Evolutionary conservation across 768 basidiomycete species (phyloP), one percentile per base, ranked within the genome.

Genomic region (Rhodosporidiobolus odoratus): DNA sequence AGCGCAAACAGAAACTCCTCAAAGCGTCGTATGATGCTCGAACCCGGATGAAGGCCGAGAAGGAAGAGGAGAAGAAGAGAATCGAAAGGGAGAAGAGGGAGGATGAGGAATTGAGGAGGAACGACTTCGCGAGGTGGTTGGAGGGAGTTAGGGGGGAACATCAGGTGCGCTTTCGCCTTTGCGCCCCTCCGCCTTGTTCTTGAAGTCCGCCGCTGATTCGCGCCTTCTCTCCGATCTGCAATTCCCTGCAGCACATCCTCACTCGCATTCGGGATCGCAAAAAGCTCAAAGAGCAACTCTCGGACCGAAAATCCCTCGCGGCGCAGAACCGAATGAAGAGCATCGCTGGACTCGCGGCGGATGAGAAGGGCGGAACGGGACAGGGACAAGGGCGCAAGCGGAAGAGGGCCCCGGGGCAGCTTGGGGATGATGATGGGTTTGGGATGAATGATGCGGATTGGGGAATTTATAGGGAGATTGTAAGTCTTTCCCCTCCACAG

Each of bases 391-490:
- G 48, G 87, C 88, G 70, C 92, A 91, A 91, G 63, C 25, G 54
- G 56, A 65, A 56, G 38, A 34, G 27, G 27, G n/a, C 27, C 43
- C n/a, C n/a, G n/a, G 12, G 17, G 21, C 34, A 32, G 37, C 32
- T 19, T n/a, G 48, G 8, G 21, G 52, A 58, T 34, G 74, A 75
- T 30, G 74, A 75, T 56, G 74, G 71, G 5, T 99, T 98, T 77
- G 93, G 95, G 6, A 88, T 87, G 25, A 88, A 95, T 74, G 94
- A 98, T 77, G 92, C 89, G 12, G 95, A 98, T 78, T 98, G 95
- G 94, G 88, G 89, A 0, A 92, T 98, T 68, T 98, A 98, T 78
- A 90, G 95, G 73, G 93, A 97, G 81, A 93, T 99, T 68, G 94
- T 94, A 78, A 72, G 86, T 79, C 16, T 41, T 19, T 52, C 1